Percentiles rank a stretch among this genome's conserved stretches.
These are phyloP conservation scores for Colletotrichum neosansevieriae DNA, from an alignment of 2,329 filamentous ascomycete genomes.

Conservation along the genomic window DNA sequence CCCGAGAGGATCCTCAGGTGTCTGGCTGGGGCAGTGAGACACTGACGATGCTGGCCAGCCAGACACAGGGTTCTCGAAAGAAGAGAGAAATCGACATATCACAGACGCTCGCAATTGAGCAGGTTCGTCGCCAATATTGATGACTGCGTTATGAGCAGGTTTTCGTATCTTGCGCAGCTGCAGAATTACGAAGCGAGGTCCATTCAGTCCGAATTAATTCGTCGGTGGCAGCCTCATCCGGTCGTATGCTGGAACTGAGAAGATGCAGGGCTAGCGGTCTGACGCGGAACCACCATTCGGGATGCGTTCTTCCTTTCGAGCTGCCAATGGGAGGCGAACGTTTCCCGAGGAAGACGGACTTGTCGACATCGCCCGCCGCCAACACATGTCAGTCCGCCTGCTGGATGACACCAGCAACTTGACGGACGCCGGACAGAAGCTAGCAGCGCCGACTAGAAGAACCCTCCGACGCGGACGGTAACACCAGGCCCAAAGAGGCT, in stretches of 20 bases:
- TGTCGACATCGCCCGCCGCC: conserved; percentile 14
- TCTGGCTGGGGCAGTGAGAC: background rate
- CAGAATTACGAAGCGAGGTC: conserved; percentile 2
- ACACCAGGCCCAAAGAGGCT: conserved; percentile 5
- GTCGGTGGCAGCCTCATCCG: background rate
- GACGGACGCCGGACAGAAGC: background rate
- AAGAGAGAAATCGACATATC: background rate
- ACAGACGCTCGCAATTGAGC: background rate
- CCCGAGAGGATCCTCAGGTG: background rate
- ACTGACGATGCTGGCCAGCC: background rate
- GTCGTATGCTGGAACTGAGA: background rate
- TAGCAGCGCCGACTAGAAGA: conserved; percentile 4
- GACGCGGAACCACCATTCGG: background rate
- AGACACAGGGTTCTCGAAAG: no score
- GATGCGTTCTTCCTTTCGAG: background rate
- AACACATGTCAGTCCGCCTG: background rate
- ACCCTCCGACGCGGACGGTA: conserved; percentile 15
- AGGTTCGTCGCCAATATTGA: background rate
- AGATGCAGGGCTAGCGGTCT: background rate
- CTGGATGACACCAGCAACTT: background rate
- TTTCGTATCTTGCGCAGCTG: background rate
- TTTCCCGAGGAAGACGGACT: background rate
- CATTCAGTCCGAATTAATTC: background rate
- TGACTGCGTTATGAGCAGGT: conserved; percentile 12
- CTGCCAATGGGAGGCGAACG: background rate